A percentile compares a stretch with the other conserved stretches of the same genome.
phyloP scores from a whole-genome alignment of 176 grass and related monocot genomes.

The Aegilops speltoides region DNA sequence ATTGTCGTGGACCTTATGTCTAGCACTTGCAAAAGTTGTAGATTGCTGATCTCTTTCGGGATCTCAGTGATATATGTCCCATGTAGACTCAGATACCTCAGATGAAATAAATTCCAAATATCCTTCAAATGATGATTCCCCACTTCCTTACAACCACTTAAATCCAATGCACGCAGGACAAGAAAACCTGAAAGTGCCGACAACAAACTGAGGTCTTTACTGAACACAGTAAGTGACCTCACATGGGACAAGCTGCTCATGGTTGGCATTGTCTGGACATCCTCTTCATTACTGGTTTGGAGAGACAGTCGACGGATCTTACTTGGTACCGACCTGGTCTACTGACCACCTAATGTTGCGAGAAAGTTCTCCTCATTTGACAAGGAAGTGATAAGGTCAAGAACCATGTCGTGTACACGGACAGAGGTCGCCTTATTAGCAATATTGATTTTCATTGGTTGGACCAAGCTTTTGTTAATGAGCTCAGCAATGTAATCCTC shows the following conservation, averaged over 20 bases:
- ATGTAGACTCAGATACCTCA: no score
- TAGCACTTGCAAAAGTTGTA: no score
- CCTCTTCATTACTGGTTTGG: neutral
- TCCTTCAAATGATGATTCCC: no score
- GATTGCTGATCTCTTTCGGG: no score
- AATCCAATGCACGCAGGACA: neutral
- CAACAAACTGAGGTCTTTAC: neutral
- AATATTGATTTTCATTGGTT: neutral
- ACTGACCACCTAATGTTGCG: neutral
- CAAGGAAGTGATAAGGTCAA: neutral
- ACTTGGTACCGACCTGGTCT: neutral
- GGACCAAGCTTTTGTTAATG: neutral
- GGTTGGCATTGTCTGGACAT: no score
- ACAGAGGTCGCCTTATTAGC: neutral
- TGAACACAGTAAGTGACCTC: neutral
- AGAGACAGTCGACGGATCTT: neutral
- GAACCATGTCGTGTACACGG: constrained; percentile 2
- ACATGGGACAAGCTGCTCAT: no score
- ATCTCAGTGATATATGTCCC: no score
- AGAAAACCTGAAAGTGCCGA: neutral
- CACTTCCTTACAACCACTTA: neutral
- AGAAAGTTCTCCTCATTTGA: neutral
- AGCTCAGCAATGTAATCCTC: neutral
- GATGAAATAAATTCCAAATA: no score
- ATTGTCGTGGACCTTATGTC: no score